phyloP scores from a whole-genome alignment of 1,139 yeast genomes.

The Geotrichum aggregatum region DNA sequence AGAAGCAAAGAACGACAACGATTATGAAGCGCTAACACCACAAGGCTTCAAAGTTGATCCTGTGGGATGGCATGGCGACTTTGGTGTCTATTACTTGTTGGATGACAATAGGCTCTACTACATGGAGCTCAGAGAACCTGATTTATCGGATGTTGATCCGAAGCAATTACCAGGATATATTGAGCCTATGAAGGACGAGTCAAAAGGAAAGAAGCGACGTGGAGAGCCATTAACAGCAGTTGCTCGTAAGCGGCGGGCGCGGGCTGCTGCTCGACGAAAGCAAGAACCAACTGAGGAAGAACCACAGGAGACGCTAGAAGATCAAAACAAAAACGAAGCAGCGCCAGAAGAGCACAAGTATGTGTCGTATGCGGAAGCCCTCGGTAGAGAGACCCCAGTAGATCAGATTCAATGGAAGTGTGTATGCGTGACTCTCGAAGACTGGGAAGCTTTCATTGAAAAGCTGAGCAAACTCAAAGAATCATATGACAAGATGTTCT shows the following conservation, averaged over 20 bases:
- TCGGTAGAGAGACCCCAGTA: constrained; percentile 26
- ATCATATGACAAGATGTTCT: constrained; percentile 25
- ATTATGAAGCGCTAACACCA: constrained; percentile 5
- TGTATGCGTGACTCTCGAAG: constrained; percentile 35
- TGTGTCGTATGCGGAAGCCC: constrained; percentile 25
- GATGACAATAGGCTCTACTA: constrained; percentile 39
- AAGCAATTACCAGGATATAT: constrained; percentile 1
- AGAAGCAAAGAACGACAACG: constrained; percentile 22
- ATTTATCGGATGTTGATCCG: constrained; percentile 23
- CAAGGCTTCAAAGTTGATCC: constrained; percentile 33
- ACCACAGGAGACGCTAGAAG: constrained; percentile 18
- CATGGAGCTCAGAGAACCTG: constrained; percentile 29
- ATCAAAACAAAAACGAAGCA: constrained; percentile 18
- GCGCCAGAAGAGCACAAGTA: constrained; percentile 10
- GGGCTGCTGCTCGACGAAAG: constrained; percentile 19
- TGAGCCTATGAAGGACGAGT: constrained; percentile 9
- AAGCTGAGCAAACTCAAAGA: constrained; percentile 26
- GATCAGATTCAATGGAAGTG: constrained; percentile 36
- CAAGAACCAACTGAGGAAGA: constrained; percentile 15
- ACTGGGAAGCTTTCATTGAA: constrained; percentile 34
- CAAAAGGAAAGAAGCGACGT: constrained; percentile 6
- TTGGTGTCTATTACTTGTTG: constrained; percentile 35
- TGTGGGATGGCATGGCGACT: constrained; percentile 35
- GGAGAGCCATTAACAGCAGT: constrained; percentile 8
- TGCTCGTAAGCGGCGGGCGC: constrained; percentile 15